Conservation (phyloP, 805 yeast genomes). For the Nakazawaea wyomingensis region DNA sequence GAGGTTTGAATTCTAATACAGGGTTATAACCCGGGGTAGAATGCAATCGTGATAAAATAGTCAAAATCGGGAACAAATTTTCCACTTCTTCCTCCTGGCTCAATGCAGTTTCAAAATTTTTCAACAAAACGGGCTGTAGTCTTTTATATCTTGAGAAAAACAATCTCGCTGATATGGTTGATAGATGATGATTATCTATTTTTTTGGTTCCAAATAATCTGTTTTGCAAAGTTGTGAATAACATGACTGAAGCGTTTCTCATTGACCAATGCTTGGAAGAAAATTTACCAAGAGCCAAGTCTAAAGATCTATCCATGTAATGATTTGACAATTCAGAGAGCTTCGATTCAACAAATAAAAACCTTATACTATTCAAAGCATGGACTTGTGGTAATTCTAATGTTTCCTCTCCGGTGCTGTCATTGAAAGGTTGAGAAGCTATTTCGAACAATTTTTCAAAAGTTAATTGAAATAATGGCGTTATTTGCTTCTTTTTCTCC, state of each 20-base stretch:
- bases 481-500: slow-evolving; percentile 3
- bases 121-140: slow-evolving; percentile 44
- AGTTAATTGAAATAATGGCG: slow-evolving; percentile 40
- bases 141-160: slow-evolving; percentile 66
- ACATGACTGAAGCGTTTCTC: slow-evolving; percentile 89
- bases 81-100: slow-evolving; percentile 37
- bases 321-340: slow-evolving; percentile 48
- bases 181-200: slow-evolving; percentile 30
- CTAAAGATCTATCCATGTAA: slow-evolving; percentile 53
- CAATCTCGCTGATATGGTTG: slow-evolving; percentile 48
- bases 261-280: slow-evolving; percentile 74
- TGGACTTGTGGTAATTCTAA: slow-evolving; percentile 88
- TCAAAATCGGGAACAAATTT: slow-evolving; percentile 68
- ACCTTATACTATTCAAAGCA: slow-evolving; percentile 81
- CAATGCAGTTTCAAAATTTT: slow-evolving; percentile 31
- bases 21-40: slow-evolving; percentile 52
- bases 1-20: slow-evolving; percentile 44
- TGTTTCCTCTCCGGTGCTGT: slow-evolving; percentile 43
- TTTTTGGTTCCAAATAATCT: slow-evolving; percentile 66
- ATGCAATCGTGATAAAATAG: slow-evolving; percentile 65
- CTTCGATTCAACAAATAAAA: slow-evolving; percentile 65
- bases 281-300: slow-evolving; percentile 58
- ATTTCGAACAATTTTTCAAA: slow-evolving; percentile 48
- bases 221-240: slow-evolving; percentile 79
- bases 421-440: slow-evolving; percentile 45